Base-by-base conservation (phyloP, 2,329 filamentous ascomycete genomes). In the Ilyonectria destructans region DNA sequence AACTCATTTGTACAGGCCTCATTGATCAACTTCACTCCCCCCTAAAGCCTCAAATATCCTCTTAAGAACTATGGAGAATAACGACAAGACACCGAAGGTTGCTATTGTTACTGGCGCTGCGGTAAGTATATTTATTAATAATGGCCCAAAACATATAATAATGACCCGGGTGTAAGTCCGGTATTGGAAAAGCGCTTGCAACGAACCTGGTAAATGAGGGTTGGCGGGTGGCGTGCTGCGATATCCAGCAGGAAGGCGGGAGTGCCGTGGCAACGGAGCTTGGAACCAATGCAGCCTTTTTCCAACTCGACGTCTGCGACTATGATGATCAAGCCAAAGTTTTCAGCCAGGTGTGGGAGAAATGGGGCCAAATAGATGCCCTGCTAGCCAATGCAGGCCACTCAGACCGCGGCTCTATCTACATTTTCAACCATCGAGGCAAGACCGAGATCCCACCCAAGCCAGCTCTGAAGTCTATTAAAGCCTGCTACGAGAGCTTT, bases 401-500 rank as follows among this genome's bases (percentile, higher is more conserved):
- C 23, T 35, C 23, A 13, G 51, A 55, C 26, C 23, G 26, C 9
- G 51, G 26, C 15, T 55, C 51, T 15, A 55, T 55, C 33, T 55
- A 35, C 51, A 55, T 55, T 19, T n/a, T 54, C 10, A n/a, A 54
- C 26, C 26, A 54, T n/a, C 23, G 29, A 55, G 26, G 26, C 19
- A 55, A 55, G 26, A 33, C 26, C 4, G 29, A 55, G 10, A 3
- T 55, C 15, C 51, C 26, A 23, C 23, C 51, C n/a, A 54, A 54
- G 49, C 49, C 49, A 29, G 49, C 49, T 12, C 49, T 54, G 15
- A 19, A 23, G 49, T 54, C 49, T 31, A 54, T 54, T 26, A 54
- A 54, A n/a, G 49, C 49, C 10, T 54, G 49, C 49, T 54, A 54
- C 49, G 49, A 54, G 26, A 54, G 49, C 17, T 31, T 54, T 31